Percentiles rank a stretch among this genome's conserved stretches.
These are phyloP conservation scores for Ceratocystis albifundus DNA, from an alignment of 2,329 filamentous ascomycete species.

Conservation along the genomic window DNA sequence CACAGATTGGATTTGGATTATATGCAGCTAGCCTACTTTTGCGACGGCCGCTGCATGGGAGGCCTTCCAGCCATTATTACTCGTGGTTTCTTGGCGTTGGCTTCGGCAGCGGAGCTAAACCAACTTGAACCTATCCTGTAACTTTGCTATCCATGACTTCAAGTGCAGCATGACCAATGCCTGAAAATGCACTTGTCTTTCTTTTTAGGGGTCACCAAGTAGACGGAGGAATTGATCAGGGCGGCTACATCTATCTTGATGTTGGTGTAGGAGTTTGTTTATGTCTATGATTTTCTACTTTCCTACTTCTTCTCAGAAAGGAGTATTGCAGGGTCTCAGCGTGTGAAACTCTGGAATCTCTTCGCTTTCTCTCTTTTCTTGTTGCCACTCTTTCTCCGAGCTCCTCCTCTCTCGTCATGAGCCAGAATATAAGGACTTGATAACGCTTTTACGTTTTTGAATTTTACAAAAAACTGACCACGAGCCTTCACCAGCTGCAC, in stretches of 20 bases:
- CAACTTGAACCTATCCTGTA: neutral
- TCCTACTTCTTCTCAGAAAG: neutral
- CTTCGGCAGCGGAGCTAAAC: neutral
- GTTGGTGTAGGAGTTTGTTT: neutral
- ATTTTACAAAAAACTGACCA: neutral
- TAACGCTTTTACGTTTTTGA: too few species aligned
- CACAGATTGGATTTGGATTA: neutral
- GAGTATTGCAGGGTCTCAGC: neutral
- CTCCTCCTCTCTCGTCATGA: neutral
- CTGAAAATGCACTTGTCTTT: neutral
- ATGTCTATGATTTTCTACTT: neutral
- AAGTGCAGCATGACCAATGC: neutral
- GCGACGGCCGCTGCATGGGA: conserved; percentile 17
- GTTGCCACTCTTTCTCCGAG: neutral
- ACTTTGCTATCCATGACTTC: neutral
- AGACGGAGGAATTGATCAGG: neutral
- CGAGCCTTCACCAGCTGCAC: neutral
- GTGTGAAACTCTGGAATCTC: neutral
- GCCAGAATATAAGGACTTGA: too few species aligned
- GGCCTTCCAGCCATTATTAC: conserved; percentile 14
- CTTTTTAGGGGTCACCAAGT: neutral
- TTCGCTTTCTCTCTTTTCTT: neutral
- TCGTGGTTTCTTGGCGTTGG: conserved; percentile 9
- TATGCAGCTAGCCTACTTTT: conserved; percentile 1
- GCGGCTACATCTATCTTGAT: neutral